Evolutionary conservation across 1,284 basidiomycete genomes (phyloP), one percentile per base, ranked within the genome.

Genomic region (Malassezia sp.): DNA sequence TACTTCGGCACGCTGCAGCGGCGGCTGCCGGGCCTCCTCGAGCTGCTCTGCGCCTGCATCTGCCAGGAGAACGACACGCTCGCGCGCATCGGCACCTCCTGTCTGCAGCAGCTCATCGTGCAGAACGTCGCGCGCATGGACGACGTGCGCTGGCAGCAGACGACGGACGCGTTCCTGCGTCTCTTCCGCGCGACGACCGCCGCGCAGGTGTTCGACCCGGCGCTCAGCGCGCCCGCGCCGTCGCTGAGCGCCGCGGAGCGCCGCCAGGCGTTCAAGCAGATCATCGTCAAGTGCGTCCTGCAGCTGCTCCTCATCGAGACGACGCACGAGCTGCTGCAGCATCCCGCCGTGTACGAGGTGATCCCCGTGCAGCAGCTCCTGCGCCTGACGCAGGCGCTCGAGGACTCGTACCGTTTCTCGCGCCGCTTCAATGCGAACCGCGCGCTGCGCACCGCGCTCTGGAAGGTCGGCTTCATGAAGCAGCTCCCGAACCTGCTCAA

Each of bases 381-480:
- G 54, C 80, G 85, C 34, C 78, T 99, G 69, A 93, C 93, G 82
- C 81, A 82, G 23, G 86, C 91, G 14, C 78, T 99, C 45, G 89
- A 96, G 70, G 88, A 93, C 63, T 89, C 85, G 60, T 99, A 97
- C 74, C 84, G 87, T 61, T 99, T 99, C 64, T 91, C 91, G 11
- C 80, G 89, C 48, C 82, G 82, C 71, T 99, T 99, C 76, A 99
- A 99, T 66, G 91, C 93, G 39, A 88, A 99, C 73, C 95, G 95
- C 73, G 90, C 96, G 38, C 77, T 99, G 31, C 80, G 93, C 31
- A 95, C 89, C 44, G 87, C 85, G 5, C 76, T 99, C 38, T 99
- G 93, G 93, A 96, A 93, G 87, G 93, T 97, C 58, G 90, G 91
- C 2, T 99, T 99, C 74, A 99, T 99, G 93, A 95, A 95, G 71